These are phyloP conservation scores for Penicillium sp. DNA, from an alignment of 2,329 filamentous ascomycete genomes.

Conservation along the genomic window DNA sequence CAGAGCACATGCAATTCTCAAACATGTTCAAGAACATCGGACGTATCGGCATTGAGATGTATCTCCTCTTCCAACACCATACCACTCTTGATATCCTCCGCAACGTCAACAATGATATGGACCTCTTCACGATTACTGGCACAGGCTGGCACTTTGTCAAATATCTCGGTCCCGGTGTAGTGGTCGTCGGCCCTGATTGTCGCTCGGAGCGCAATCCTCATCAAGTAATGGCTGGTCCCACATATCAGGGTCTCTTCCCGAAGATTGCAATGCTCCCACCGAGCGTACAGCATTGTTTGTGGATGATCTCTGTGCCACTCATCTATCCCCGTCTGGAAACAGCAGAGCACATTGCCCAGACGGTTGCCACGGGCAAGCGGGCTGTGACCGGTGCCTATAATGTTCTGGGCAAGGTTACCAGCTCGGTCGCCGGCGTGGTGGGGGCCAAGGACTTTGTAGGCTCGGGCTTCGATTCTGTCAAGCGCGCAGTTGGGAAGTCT, in stretches of 20 bases:
- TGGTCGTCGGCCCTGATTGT: constrained; percentile 84
- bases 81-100: constrained; percentile 90
- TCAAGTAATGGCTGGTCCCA: constrained; percentile 91
- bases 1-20: constrained; percentile 96
- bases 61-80: constrained; percentile 95
- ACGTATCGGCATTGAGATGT: constrained; percentile 93
- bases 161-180: constrained; percentile 85
- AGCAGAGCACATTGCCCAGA: constrained; percentile 85
- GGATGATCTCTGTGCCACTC: constrained; percentile 89
- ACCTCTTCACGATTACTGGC: constrained; percentile 96
- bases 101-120: constrained; percentile 78
- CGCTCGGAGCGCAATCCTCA: constrained; percentile 85
- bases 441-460: constrained; percentile 90
- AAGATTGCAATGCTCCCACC: constrained; percentile 87
- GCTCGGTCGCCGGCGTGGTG: constrained; percentile 89
- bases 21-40: constrained; percentile 99
- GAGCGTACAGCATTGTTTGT: constrained; percentile 92
- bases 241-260: constrained; percentile 95
- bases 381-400: constrained; percentile 96
- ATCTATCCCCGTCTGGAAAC: constrained; percentile 88
- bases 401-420: constrained; percentile 88
- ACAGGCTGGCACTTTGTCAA: constrained; percentile 98
- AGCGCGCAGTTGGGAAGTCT: constrained; percentile 92
- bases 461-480: constrained; percentile 88
- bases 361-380: constrained; percentile 91